Percentiles rank a stretch among this genome's conserved stretches.
Evolutionary conservation across 805 yeast species (phyloP).

Genomic region (Lachancea mirantina): DNA sequence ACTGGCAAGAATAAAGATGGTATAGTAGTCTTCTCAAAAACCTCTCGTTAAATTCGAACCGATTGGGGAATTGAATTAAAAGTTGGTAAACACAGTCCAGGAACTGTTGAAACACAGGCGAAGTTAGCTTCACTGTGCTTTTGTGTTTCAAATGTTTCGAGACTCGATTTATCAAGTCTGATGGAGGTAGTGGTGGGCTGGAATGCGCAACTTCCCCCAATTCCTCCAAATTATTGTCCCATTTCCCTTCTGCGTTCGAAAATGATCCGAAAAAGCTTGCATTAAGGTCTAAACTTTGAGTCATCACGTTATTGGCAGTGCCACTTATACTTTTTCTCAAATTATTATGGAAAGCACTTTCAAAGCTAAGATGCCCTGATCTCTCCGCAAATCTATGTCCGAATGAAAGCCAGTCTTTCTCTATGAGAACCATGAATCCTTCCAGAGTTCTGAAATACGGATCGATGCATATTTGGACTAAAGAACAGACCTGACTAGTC

Average conservation of each 20-base stretch:
- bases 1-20: conserved; percentile 89
- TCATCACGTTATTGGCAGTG: conserved; percentile 8
- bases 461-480: conserved; percentile 81
- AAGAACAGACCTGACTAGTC: conserved; percentile 80
- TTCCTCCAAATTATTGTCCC: conserved; percentile 5
- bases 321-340: conserved; percentile 12
- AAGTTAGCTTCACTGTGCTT: conserved; percentile 45
- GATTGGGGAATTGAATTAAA: conserved; percentile 55
- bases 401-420: conserved; percentile 93
- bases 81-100: conserved; percentile 84
- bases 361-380: conserved; percentile 63
- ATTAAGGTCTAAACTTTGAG: conserved; percentile 12
- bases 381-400: conserved; percentile 87
- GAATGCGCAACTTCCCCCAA: conserved; percentile 3
- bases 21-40: conserved; percentile 78
- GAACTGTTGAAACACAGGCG: conserved; percentile 93
- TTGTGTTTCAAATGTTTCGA: conserved; percentile 44
- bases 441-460: conserved; percentile 83
- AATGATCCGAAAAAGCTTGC: conserved; percentile 11
- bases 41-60: conserved; percentile 84
- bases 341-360: conserved; percentile 41
- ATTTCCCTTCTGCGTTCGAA: conserved; percentile 6
- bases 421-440: conserved; percentile 80
- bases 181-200: conserved; percentile 10
- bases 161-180: conserved; percentile 41